A percentile compares a stretch with the other conserved stretches of the same genome.
These are phyloP conservation scores for Globisporangium apiculatum DNA, from an alignment of 352 stramenopile species.

Conservation along the genomic window DNA sequence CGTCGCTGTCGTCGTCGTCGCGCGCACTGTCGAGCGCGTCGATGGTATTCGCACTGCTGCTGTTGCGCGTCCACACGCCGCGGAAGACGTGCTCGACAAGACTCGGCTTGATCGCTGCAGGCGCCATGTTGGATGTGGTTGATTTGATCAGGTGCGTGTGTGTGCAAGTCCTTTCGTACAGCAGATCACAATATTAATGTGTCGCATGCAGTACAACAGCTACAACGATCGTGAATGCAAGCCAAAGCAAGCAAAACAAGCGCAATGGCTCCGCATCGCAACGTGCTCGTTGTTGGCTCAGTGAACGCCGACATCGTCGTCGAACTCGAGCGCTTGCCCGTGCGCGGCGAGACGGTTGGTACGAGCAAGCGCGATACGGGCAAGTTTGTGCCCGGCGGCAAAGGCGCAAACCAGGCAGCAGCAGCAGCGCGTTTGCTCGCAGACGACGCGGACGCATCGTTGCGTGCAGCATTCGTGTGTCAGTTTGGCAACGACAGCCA, in stretches of 20 bases:
- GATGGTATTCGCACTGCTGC: background rate
- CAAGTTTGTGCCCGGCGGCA: slow-evolving; percentile 62
- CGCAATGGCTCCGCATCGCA: background rate
- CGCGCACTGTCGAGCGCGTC: slow-evolving; percentile 17
- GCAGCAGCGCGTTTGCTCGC: slow-evolving; percentile 42
- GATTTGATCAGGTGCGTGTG: no score
- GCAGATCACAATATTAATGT: no score
- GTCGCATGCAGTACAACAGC: no score
- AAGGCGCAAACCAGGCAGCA: slow-evolving; percentile 76
- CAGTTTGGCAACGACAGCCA: slow-evolving; percentile 77
- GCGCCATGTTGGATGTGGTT: slow-evolving; percentile 11
- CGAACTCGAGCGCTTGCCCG: slow-evolving; percentile 57
- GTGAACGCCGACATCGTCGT: slow-evolving; percentile 82
- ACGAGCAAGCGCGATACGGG: slow-evolving; percentile 49
- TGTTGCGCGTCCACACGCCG: slow-evolving; percentile 36
- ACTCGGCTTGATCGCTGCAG: slow-evolving; percentile 34
- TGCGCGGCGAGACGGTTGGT: slow-evolving; percentile 58
- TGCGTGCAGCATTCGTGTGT: slow-evolving; percentile 36
- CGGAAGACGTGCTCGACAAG: slow-evolving; percentile 76
- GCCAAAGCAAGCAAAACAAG: background rate
- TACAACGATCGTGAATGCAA: no score
- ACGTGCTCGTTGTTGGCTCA: slow-evolving; percentile 71
- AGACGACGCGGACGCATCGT: background rate
- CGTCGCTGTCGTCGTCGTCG: slow-evolving; percentile 31
- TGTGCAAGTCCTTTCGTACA: no score